Conservation (phyloP, 331 rosid species). For the Ulmus americana region DNA sequence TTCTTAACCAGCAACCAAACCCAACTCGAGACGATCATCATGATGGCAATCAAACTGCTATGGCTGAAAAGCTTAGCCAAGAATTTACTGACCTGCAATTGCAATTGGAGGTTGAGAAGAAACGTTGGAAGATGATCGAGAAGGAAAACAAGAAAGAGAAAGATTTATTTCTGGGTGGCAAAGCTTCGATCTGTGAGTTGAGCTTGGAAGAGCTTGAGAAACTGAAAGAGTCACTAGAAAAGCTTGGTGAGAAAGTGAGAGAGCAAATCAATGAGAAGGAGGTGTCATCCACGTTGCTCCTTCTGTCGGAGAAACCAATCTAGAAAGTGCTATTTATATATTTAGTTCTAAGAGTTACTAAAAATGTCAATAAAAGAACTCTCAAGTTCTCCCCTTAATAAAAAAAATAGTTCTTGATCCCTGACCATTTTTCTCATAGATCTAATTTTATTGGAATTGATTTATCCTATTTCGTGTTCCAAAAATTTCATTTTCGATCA, state of each 20-base stretch:
- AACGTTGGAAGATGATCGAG: slow-evolving; percentile 20
- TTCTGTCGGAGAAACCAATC: slow-evolving; percentile 24
- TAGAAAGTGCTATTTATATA: not conserved
- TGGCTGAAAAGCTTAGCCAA: slow-evolving; percentile 18
- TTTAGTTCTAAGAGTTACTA: slow-evolving; percentile 1
- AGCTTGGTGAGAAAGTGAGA: slow-evolving; percentile 18
- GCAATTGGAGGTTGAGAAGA: slow-evolving; percentile 30
- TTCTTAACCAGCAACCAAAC: slow-evolving; percentile 19
- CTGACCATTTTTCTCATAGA: too few relatives aligned
- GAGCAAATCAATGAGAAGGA: slow-evolving; percentile 27
- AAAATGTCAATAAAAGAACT: slow-evolving; percentile 7
- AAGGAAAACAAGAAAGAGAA: slow-evolving; percentile 11
- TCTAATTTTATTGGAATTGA: too few relatives aligned
- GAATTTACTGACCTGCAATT: slow-evolving; percentile 13
- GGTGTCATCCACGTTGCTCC: slow-evolving; percentile 37
- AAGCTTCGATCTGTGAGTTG: slow-evolving; percentile 4
- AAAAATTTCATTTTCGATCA: too few relatives aligned
- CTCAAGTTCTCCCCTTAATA: too few relatives aligned
- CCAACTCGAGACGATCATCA: not conserved
- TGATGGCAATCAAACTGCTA: not conserved
- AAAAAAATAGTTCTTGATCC: too few relatives aligned
- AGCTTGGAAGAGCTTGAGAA: slow-evolving; percentile 14
- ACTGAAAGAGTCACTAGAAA: slow-evolving; percentile 24
- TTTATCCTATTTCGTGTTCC: too few relatives aligned
- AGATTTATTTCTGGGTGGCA: not conserved